These are phyloP conservation scores for Elsinoe batatas DNA, from an alignment of 2,329 filamentous ascomycete species.

Conservation along the genomic window DNA sequence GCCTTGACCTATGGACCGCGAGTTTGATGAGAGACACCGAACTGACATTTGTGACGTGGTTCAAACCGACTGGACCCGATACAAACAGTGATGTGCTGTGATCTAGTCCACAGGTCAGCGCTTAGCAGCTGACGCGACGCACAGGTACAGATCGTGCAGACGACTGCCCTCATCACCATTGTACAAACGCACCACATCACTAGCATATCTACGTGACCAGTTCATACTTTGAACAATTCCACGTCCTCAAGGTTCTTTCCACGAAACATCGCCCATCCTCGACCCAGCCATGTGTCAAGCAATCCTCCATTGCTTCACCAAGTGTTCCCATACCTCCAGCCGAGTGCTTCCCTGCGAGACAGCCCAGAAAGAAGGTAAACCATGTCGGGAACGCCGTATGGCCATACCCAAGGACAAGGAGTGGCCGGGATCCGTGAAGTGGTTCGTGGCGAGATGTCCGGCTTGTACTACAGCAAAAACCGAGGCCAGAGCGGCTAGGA, in stretches of 20 bases:
- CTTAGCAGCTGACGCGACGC: too few species aligned
- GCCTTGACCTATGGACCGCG: too few species aligned
- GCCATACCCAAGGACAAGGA: not conserved
- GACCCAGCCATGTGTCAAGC: not conserved
- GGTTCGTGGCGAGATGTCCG: not conserved
- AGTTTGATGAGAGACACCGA: too few species aligned
- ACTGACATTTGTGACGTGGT: too few species aligned
- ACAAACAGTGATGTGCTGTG: too few species aligned
- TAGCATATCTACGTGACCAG: too few species aligned
- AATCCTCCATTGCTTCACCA: not conserved
- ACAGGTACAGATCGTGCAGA: too few species aligned
- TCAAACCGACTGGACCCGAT: too few species aligned
- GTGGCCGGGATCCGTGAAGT: not conserved
- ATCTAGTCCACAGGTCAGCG: too few species aligned
- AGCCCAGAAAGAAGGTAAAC: not conserved
- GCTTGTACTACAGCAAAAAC: not conserved
- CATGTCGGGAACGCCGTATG: not conserved
- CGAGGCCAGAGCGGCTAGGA: not conserved
- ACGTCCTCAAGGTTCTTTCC: not conserved
- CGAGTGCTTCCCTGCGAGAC: not conserved
- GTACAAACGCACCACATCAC: too few species aligned
- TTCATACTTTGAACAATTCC: too few species aligned
- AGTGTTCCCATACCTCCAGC: not conserved
- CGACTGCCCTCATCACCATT: too few species aligned
- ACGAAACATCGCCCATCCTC: not conserved